phyloP scores from a whole-genome alignment of 805 yeast species.

The Monosporozyma solicola region DNA sequence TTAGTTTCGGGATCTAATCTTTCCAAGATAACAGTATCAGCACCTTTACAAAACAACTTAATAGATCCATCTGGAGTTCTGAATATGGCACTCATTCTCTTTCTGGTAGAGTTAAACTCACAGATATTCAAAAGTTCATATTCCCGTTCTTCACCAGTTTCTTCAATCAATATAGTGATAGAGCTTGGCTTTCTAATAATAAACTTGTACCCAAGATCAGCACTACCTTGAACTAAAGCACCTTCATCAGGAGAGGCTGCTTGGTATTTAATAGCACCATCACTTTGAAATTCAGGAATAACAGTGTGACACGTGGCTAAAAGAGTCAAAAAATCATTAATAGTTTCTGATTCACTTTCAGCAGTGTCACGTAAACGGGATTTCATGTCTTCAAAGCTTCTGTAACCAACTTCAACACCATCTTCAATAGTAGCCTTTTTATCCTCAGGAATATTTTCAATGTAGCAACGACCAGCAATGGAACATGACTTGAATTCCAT shows the following conservation, averaged over 20 bases:
- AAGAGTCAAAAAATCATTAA: slow-evolving; percentile 72
- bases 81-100: slow-evolving; percentile 93
- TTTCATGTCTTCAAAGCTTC: slow-evolving; percentile 57
- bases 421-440: slow-evolving; percentile 61
- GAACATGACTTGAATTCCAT: slow-evolving; percentile 95
- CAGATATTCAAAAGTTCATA: slow-evolving; percentile 84
- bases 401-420: slow-evolving; percentile 74
- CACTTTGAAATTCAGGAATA: slow-evolving; percentile 72
- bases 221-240: slow-evolving; percentile 95
- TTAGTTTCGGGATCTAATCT: slow-evolving; percentile 59
- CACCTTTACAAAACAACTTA: slow-evolving; percentile 89
- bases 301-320: slow-evolving; percentile 95
- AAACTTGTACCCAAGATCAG: slow-evolving; percentile 76
- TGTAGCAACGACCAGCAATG: slow-evolving; percentile 86
- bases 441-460: slow-evolving; percentile 87
- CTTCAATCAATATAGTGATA: slow-evolving; percentile 52
- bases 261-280: slow-evolving; percentile 75
- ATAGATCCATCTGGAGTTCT: slow-evolving; percentile 91
- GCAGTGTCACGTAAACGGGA: slow-evolving; percentile 37
- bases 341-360: slow-evolving; percentile 37
- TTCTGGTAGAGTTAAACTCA: slow-evolving; percentile 95
- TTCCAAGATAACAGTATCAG: slow-evolving; percentile 91
- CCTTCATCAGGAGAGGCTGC: slow-evolving; percentile 99
- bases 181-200: slow-evolving; percentile 77
- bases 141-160: slow-evolving; percentile 41